Base-by-base conservation (phyloP, 1,139 yeast species). In the Candida tropicalis region DNA sequence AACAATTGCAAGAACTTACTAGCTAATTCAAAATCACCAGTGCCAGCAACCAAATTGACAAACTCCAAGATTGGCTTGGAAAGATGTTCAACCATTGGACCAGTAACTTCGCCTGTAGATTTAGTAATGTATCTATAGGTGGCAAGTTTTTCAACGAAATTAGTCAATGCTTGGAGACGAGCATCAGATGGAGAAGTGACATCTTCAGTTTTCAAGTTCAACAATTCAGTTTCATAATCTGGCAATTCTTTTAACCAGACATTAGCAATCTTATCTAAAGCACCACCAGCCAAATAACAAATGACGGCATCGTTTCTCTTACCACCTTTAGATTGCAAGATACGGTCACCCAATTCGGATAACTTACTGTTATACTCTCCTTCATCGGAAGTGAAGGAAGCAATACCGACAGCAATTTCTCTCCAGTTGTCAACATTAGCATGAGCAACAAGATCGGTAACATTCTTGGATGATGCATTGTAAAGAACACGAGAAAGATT, bases 1-100 rank as follows among this genome's bases (percentile, higher is more conserved):
- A 91, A 72, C 48, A 85, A 73, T 42, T 75, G 73, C 56, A 91
- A 75, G 55, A 87, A 81, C 51, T 76, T 78, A 50, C 75, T 78
- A 3, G 98, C 98, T 53, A 93, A 70, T 13, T 84, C 95, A 56
- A 88, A 83, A 50, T 87, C 84, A 20, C 98, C 98, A 58, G 78
- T 82, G 31, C 91, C 82, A 4, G 96, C 86, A 46, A 91, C 82
- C 49, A 87, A 70, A 54, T 80, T 84, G 43, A 95, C 84, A 61
- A 86, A 93, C 62, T 93, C 98, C 44, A 84, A 73, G 50, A 83
- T 75, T 2, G 79, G 80, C 44, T 75, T 75, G 51, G 83, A 78
- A 44, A 82, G 69, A 9, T 75, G 75, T 40, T 75, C 81, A 39
- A 79, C 69, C 8, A 74, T 63, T 31, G 74, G 72, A 13, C 81